Evolutionary conservation across 2,329 filamentous ascomycete species (phyloP).

Genomic region (Verticillium nonalfalfae): DNA sequence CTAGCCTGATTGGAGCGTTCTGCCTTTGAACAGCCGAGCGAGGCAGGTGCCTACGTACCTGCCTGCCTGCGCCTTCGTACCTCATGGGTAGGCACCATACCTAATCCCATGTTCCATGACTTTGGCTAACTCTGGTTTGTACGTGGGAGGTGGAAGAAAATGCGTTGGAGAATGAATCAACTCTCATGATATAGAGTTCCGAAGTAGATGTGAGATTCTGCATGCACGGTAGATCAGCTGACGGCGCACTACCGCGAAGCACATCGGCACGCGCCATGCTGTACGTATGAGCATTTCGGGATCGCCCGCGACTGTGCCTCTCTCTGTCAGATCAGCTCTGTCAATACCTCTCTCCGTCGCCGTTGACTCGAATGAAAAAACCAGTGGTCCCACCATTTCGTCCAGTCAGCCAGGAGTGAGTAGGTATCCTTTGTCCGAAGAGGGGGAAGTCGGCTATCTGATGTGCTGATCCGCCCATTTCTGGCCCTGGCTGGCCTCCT

Average conservation of each 20-base stretch:
- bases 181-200: not conserved
- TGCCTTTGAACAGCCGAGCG: not conserved
- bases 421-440: not conserved
- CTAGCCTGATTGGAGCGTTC: not conserved
- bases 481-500: not conserved
- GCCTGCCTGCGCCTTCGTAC: no score
- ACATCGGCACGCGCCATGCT: not conserved
- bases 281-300: no score
- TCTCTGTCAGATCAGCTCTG: no score
- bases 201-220: not conserved
- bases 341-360: not conserved
- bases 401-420: not conserved
- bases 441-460: not conserved
- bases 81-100: no score
- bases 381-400: not conserved
- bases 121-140: no score
- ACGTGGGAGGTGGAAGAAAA: no score
- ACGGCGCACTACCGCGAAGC: not conserved
- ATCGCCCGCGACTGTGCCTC: not conserved
- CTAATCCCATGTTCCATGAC: no score
- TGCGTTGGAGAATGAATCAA: not conserved
- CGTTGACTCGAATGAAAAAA: not conserved
- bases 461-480: not conserved
- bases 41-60: no score
- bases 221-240: not conserved